Evolutionary conservation across 1,284 basidiomycete species (phyloP).

Genomic region (Violaceomyces palustris): DNA sequence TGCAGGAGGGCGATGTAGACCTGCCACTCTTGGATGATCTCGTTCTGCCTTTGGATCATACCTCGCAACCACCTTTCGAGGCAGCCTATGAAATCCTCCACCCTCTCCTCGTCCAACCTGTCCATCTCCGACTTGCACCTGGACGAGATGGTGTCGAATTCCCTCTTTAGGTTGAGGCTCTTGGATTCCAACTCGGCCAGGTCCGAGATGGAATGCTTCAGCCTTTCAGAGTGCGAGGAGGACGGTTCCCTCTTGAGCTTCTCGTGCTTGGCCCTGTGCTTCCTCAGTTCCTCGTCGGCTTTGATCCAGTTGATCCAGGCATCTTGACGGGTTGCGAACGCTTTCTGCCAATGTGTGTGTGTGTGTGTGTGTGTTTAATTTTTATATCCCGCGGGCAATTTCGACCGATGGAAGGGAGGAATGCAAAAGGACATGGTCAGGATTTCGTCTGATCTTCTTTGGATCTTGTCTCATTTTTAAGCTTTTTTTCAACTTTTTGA

Average conservation of each 20-base stretch:
- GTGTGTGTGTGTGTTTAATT: background rate
- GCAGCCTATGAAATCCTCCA: constrained; percentile 77
- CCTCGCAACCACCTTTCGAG: constrained; percentile 73
- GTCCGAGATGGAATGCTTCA: no score
- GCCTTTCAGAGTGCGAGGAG: no score
- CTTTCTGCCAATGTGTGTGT: constrained; percentile 58
- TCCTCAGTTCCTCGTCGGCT: constrained; percentile 69
- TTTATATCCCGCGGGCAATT: no score
- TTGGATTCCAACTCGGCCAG: no score
- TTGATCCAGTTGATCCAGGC: constrained; percentile 63
- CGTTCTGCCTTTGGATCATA: constrained; percentile 74
- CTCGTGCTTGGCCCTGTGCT: constrained; percentile 71
- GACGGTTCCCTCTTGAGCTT: constrained; percentile 78
- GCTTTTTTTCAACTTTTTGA: no score
- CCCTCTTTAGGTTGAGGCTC: constrained; percentile 58
- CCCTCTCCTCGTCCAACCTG: constrained; percentile 87
- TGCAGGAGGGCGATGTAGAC: constrained; percentile 31
- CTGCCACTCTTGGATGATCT: constrained; percentile 58
- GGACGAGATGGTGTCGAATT: constrained; percentile 81
- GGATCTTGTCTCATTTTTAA: no score
- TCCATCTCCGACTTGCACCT: constrained; percentile 84
- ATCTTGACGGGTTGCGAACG: constrained; percentile 79
- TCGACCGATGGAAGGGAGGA: no score
- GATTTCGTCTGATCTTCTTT: no score
- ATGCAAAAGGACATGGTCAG: no score